Conservation (phyloP, 306 rosid species). For the Lupinus albus region DNA sequence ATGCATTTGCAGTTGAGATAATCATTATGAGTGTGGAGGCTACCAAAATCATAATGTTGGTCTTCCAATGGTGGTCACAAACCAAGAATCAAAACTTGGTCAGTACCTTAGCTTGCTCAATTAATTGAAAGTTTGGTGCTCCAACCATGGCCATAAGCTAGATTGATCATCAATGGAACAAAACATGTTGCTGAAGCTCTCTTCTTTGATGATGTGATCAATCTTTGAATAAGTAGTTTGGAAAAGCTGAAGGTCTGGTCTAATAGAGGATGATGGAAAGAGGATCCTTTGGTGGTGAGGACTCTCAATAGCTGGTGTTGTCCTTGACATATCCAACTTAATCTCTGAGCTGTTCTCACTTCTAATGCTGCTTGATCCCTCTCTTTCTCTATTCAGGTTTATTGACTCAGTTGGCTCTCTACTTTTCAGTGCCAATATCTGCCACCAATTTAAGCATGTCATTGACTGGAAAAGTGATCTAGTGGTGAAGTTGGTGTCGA, state of each 20-base stretch:
- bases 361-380: conserved; percentile 87
- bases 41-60: too few relatives aligned
- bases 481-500: conserved; percentile 37
- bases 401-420: conserved; percentile 89
- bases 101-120: conserved; percentile 37
- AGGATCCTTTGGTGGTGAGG: conserved; percentile 62
- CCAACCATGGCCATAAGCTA: conserved; percentile 95
- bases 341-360: conserved; percentile 90
- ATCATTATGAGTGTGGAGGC: too few relatives aligned
- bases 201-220: conserved; percentile 75
- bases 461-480: conserved; percentile 36
- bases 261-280: conserved; percentile 59
- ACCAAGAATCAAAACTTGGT: too few relatives aligned
- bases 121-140: conserved; percentile 70
- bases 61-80: too few relatives aligned
- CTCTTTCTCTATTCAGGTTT: conserved; percentile 87
- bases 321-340: conserved; percentile 77
- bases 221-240: conserved; percentile 63
- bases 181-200: conserved; percentile 80
- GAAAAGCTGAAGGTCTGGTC: conserved; percentile 79
- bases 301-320: conserved; percentile 77
- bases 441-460: conserved; percentile 33
- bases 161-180: conserved; percentile 84
- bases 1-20: too few relatives aligned
- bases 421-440: conserved; percentile 82